Percentiles rank a stretch among this genome's conserved stretches.
These are phyloP conservation scores for Daldinia eschscholtzii DNA, from an alignment of 2,329 filamentous ascomycete genomes.

Conservation along the genomic window DNA sequence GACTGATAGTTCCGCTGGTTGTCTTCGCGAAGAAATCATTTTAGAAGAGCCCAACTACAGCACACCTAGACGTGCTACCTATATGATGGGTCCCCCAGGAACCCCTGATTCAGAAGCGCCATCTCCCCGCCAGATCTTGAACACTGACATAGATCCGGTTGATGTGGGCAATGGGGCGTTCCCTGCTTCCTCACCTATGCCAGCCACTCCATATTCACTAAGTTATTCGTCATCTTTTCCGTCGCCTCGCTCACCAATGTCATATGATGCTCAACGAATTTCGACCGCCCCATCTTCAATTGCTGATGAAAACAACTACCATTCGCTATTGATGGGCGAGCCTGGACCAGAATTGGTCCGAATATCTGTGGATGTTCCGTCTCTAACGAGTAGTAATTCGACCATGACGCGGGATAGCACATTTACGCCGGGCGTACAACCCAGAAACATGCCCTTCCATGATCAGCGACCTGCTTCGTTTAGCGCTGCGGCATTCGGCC, in stretches of 20 bases:
- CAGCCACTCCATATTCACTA: slow-evolving; percentile 75
- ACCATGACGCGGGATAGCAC: slow-evolving; percentile 79
- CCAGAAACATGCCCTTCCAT: slow-evolving; percentile 59
- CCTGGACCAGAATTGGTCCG: slow-evolving; percentile 77
- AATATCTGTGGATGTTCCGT: slow-evolving; percentile 79
- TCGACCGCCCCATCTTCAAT: slow-evolving; percentile 82
- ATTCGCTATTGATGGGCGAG: slow-evolving; percentile 78
- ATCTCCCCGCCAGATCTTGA: slow-evolving; percentile 59
- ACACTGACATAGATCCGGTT: slow-evolving; percentile 63
- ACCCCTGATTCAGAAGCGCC: slow-evolving; percentile 59
- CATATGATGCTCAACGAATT: slow-evolving; percentile 77
- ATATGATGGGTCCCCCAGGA: slow-evolving; percentile 53
- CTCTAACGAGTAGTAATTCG: slow-evolving; percentile 79
- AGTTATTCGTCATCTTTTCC: slow-evolving; percentile 75
- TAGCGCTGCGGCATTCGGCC: slow-evolving; percentile 72
- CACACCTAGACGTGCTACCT: slow-evolving; percentile 57
- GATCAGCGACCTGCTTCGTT: slow-evolving; percentile 73
- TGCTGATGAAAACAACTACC: slow-evolving; percentile 77
- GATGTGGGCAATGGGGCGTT: slow-evolving; percentile 63
- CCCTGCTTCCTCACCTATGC: slow-evolving; percentile 60
- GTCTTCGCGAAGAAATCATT: slow-evolving; percentile 66
- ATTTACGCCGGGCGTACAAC: slow-evolving; percentile 55
- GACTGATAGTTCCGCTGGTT: slow-evolving; percentile 63
- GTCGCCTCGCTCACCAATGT: slow-evolving; percentile 76
- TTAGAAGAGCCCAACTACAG: slow-evolving; percentile 58